Base-by-base conservation (phyloP, 1,284 basidiomycete genomes). In the Cryptococcus hybrid region DNA sequence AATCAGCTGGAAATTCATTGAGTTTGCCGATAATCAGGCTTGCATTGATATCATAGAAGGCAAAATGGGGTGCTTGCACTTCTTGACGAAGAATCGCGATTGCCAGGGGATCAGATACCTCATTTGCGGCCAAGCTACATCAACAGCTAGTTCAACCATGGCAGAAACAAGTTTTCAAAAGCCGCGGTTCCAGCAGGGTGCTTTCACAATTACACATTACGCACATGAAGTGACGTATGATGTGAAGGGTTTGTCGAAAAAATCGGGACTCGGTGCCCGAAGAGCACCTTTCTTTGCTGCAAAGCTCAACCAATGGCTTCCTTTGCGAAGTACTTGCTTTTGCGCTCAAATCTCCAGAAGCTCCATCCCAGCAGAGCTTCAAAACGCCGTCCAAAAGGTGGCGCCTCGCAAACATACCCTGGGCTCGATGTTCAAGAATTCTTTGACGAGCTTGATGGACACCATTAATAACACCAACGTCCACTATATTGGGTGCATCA, bases 1-100 rank as follows among this genome's bases (percentile, higher is more conserved):
- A 79, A 99, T 99, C 76, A 92, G 95, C 73, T 99, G 96, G 96
- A 97, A 91, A 1, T 99, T 99, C 79, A 99, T 99, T 78, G 93
- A 98, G 72, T 99, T 98, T 78, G 92, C 90, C 9, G 96, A 99
- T 79, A 99, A 99, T 73, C 96, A 99, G 74, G 92, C 93, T 39
- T 97, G 93, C 75, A 99, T 99, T 76, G 92, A 99, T 75, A 88
- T 98, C 67, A 98, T 99, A 68, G 96, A 99, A 80, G 91, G 94
- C 66, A 97, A 89, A 78, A 86, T 99, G 61, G 96, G 96, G 89
- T 99, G 48, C 84, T 99, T 51, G 88, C 95, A 2, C 82, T 99
- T 36, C 83, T 99, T 37, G 96, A 99, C 74, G 96, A 99, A 79
- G 96, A 99, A 80, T 99, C 96, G 11, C 91, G 96, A 55, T 80